Percentiles rank a stretch among this genome's conserved stretches.
These are phyloP conservation scores for Oemleria cerasiformis DNA, from an alignment of 306 rosid genomes.

Conservation along the genomic window DNA sequence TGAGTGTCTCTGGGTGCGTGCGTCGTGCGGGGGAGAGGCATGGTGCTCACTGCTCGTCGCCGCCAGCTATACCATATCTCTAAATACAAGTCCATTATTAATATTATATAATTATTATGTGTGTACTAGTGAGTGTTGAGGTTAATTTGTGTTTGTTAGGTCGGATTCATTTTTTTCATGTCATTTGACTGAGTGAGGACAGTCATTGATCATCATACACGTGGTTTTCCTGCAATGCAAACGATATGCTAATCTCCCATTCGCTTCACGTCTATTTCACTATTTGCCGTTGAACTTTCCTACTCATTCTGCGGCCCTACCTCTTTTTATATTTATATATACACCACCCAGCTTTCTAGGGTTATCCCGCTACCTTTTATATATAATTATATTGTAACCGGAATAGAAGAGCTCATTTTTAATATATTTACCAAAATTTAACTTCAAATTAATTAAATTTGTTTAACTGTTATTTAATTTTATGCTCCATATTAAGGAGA, in stretches of 20 bases:
- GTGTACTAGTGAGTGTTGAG: not conserved
- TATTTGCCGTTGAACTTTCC: not conserved
- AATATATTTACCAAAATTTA: too few relatives aligned
- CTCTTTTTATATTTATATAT: not conserved
- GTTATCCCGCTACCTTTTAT: too few relatives aligned
- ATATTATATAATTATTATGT: too few relatives aligned
- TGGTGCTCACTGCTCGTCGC: slow-evolving; percentile 24
- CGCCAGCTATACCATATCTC: slow-evolving; percentile 23
- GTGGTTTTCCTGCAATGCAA: slow-evolving; percentile 28
- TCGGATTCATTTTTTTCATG: not conserved
- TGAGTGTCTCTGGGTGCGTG: slow-evolving; percentile 8
- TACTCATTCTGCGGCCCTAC: not conserved
- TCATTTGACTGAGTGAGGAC: not conserved
- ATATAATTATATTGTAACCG: too few relatives aligned
- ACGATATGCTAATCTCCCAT: not conserved
- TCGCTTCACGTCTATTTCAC: not conserved
- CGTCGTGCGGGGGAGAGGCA: not conserved
- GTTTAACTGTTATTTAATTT: too few relatives aligned
- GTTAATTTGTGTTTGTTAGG: not conserved
- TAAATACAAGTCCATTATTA: too few relatives aligned
- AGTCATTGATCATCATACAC: slow-evolving; percentile 1
- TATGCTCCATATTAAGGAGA: too few relatives aligned
- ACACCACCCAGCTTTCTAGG: too few relatives aligned
- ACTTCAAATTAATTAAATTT: too few relatives aligned
- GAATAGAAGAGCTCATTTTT: too few relatives aligned